A percentile compares a stretch with the other conserved stretches of the same genome.
phyloP scores from a whole-genome alignment of 192 early-diverging fungal species.

The Coemansia sp. region DNA sequence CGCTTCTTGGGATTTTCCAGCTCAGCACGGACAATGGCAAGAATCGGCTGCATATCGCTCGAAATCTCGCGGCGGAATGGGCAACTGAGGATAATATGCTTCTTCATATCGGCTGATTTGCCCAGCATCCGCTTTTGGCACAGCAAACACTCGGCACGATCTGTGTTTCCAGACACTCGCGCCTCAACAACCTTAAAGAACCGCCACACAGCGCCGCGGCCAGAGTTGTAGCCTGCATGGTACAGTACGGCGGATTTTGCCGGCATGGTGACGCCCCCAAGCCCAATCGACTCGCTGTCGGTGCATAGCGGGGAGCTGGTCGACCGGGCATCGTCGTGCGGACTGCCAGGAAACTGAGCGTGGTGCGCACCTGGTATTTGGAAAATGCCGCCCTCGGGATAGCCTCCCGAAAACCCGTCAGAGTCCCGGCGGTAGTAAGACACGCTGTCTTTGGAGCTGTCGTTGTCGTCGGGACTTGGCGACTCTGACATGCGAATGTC shows the following conservation, averaged over 20 bases:
- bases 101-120: constrained; percentile 54
- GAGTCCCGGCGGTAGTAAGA: constrained; percentile 12
- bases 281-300: constrained; percentile 4
- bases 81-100: constrained; percentile 47
- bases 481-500: constrained; percentile 52
- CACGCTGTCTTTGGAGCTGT: not conserved
- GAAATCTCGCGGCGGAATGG: constrained; percentile 35
- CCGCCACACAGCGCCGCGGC: constrained; percentile 51
- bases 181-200: constrained; percentile 49
- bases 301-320: constrained; percentile 3
- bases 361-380: constrained; percentile 1
- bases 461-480: constrained; percentile 15
- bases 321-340: constrained; percentile 18
- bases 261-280: constrained; percentile 36
- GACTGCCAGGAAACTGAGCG: not conserved
- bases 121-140: constrained; percentile 54
- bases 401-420: constrained; percentile 10
- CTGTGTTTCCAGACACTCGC: constrained; percentile 51
- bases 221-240: constrained; percentile 48
- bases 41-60: constrained; percentile 42
- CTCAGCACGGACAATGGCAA: constrained; percentile 46
- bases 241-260: constrained; percentile 41
- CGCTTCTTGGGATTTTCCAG: constrained; percentile 53
- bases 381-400: constrained; percentile 6
- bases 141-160: constrained; percentile 51